A percentile compares a stretch with the other conserved stretches of the same genome.
These are phyloP conservation scores for Alternaria infectoria DNA, from an alignment of 2,329 filamentous ascomycete genomes.

Conservation along the genomic window DNA sequence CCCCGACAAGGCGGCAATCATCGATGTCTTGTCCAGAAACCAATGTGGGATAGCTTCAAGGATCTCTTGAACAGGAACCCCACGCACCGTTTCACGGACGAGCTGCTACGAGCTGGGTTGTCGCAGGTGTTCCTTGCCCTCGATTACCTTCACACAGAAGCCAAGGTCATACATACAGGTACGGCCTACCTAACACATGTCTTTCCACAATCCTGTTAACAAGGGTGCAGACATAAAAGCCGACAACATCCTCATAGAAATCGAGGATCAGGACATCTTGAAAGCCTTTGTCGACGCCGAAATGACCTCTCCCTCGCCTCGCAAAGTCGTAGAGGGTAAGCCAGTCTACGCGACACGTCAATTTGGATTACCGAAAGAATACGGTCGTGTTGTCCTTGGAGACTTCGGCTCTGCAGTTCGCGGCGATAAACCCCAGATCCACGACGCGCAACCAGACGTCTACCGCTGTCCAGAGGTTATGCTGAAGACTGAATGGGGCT, in stretches of 20 bases:
- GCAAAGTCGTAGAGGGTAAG: conserved; percentile 41
- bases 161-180: conserved; percentile 55
- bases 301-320: conserved; percentile 45
- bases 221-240: conserved; percentile 50
- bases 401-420: conserved; percentile 26
- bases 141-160: conserved; percentile 52
- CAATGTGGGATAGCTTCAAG: conserved; percentile 51
- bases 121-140: conserved; percentile 50
- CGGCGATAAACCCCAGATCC: conserved; percentile 21
- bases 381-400: conserved; percentile 44
- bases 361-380: conserved; percentile 41
- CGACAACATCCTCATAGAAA: conserved; percentile 51
- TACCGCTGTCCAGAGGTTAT: conserved; percentile 50
- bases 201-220: neutral
- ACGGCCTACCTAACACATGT: conserved; percentile 1
- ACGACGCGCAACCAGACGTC: conserved; percentile 43
- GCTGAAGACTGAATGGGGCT: conserved; percentile 45
- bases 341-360: conserved; percentile 47
- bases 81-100: conserved; percentile 45
- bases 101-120: conserved; percentile 49
- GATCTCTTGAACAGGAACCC: conserved; percentile 50
- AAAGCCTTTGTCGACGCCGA: conserved; percentile 45
- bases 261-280: conserved; percentile 45
- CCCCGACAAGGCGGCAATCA: conserved; percentile 39
- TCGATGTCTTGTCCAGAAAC: conserved; percentile 47